Percentiles rank a stretch among this genome's conserved stretches.
phyloP scores from a whole-genome alignment of 345 rosid genomes.

The Stellera chamaejasme region DNA sequence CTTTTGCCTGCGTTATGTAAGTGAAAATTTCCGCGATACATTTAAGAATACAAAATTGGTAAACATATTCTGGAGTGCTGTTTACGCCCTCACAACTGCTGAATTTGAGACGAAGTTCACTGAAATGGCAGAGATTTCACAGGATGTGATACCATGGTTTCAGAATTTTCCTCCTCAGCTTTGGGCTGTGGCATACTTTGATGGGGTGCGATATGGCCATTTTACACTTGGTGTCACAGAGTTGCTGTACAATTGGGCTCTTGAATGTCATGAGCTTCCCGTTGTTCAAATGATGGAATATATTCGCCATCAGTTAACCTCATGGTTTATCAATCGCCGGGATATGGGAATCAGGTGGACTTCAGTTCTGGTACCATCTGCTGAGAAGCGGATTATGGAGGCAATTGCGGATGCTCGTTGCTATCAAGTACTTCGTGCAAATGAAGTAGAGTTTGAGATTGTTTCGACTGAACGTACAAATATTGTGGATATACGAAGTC shows the following conservation, averaged over 20 bases:
- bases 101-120: conserved; percentile 74
- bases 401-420: conserved; percentile 83
- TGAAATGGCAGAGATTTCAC: conserved; percentile 91
- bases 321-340: conserved; percentile 63
- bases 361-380: conserved; percentile 84
- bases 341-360: conserved; percentile 78
- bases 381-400: conserved; percentile 76
- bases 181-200: conserved; percentile 95
- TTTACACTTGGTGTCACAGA: conserved; percentile 81
- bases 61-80: conserved; percentile 94
- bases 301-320: conserved; percentile 48
- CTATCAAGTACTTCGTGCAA: conserved; percentile 95
- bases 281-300: conserved; percentile 94
- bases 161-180: conserved; percentile 70
- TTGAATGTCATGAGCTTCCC: conserved; percentile 94
- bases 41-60: conserved; percentile 89
- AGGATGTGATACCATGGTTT: conserved; percentile 74
- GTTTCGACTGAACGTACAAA: conserved; percentile 95
- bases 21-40: conserved; percentile 89
- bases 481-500: conserved; percentile 77
- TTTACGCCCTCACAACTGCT: conserved; percentile 77
- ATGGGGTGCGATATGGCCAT: conserved; percentile 85
- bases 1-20: conserved; percentile 81
- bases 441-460: conserved; percentile 95
- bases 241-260: conserved; percentile 82